Base-by-base conservation (phyloP, 202 grass and related monocot genomes). In the Dendrocalamus latiflorus region DNA sequence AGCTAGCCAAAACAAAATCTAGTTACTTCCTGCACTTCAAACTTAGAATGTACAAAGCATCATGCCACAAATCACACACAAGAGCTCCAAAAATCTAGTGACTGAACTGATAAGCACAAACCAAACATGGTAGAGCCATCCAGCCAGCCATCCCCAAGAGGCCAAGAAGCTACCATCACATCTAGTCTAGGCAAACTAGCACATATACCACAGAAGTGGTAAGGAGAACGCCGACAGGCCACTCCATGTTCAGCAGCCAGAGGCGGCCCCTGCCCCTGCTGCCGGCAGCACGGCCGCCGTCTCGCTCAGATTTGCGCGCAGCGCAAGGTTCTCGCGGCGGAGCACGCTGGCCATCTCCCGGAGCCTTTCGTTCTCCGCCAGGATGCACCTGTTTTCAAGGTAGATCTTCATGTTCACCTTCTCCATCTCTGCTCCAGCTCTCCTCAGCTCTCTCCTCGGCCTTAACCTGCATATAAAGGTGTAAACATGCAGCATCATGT, bases 381-480 rank as follows among this genome's bases (percentile, higher is more conserved):
- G 79, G 84, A 97, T 89, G 86, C 89, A 88, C 53, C 81, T 78
- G 83, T 94, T 97, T 83, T 89, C 90, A 21, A 82, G 75, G 83
- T 87, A 92, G 34, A 97, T 90, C 88, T 85, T 87, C 81, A 94
- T 80, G 83, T 94, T 97, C 72, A 90, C 18, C 83, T 92, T 83
- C 79, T 53, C 93, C 85, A 85, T 70, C 75, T 91, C 80, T 49
- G 81, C 73, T 41, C 83, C 74, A 1, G 41, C 56, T 37, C 41
- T 68, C 63, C 20, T 82, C 39, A 44, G 8, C 68, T 77, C 89
- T 66, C 60, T 83, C 58, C 72, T 81, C 72, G 68, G 34, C 68
- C 36, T 74, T 49, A 81, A 74, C 67, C 93, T 93, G 73, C 17
- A 30, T 15, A 50, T 6, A 16, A 4, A 51, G 61, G 60, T 20